phyloP scores from a whole-genome alignment of 257 asterid genomes.

The Scutellaria minor region DNA sequence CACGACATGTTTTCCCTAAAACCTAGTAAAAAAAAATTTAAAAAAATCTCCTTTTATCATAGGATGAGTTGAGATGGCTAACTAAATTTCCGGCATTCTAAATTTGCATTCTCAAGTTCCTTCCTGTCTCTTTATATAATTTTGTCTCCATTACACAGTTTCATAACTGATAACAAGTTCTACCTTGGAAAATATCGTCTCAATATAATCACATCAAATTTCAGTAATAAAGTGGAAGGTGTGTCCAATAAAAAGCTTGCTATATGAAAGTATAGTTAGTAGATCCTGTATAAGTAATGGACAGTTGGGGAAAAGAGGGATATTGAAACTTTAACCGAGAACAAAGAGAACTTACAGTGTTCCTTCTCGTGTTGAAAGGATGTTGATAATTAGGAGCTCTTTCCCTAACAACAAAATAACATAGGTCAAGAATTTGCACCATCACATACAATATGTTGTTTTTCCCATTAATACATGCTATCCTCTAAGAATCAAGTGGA shows the following conservation, averaged over 20 bases:
- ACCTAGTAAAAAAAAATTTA: conserved; percentile 2
- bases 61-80: conserved; percentile 8
- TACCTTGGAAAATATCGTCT: conserved; percentile 21
- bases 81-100: conserved; percentile 13
- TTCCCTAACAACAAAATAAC: conserved; percentile 40
- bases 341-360: conserved; percentile 42
- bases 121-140: conserved; percentile 3
- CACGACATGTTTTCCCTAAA: conserved; percentile 1
- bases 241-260: conserved; percentile 31
- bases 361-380: conserved; percentile 39
- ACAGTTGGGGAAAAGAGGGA: conserved; percentile 8
- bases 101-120: conserved; percentile 13
- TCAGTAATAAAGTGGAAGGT: conserved; percentile 25
- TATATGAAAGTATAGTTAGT: conserved; percentile 16
- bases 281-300: conserved; percentile 23
- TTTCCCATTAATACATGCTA: conserved; percentile 4
- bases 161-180: conserved; percentile 15
- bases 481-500: not conserved
- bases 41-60: conserved; percentile 17
- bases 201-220: conserved; percentile 24
- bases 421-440: conserved; percentile 28
- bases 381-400: conserved; percentile 31
- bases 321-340: conserved; percentile 13
- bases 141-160: conserved; percentile 22
- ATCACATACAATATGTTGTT: conserved; percentile 14